Evolutionary conservation across 192 early-diverging fungal species (phyloP).

Genomic region (Gonapodya sp.): DNA sequence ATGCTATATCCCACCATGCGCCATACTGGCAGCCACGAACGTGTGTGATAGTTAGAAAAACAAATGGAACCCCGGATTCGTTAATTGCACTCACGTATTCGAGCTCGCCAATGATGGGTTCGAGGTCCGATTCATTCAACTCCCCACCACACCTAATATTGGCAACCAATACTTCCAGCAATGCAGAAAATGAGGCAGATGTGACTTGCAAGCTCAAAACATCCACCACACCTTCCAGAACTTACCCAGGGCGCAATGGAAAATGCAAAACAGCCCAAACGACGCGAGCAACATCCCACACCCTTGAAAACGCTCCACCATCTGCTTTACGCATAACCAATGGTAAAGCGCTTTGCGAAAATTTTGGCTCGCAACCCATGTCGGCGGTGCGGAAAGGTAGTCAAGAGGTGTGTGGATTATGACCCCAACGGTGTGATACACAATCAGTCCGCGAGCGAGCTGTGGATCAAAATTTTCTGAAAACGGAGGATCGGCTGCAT

Average conservation of each 20-base stretch:
- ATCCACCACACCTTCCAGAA: too few relatives aligned
- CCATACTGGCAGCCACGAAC: not conserved
- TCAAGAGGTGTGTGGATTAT: not conserved
- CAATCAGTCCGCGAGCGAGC: not conserved
- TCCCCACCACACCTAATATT: not conserved
- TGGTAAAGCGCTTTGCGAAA: not conserved
- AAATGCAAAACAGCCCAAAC: not conserved
- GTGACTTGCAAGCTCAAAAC: not conserved
- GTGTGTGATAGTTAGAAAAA: not conserved
- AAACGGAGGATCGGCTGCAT: not conserved
- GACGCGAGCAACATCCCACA: not conserved
- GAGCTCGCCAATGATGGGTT: not conserved
- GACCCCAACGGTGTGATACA: not conserved
- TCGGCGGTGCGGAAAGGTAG: not conserved
- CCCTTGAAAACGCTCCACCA: not conserved
- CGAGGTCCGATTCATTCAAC: too few relatives aligned
- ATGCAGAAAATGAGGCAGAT: not conserved
- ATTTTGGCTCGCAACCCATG: not conserved
- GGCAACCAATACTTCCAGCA: not conserved
- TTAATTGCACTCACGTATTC: not conserved
- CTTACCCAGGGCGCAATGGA: not conserved
- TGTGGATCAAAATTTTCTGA: not conserved
- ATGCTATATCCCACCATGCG: not conserved
- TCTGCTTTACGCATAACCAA: not conserved
- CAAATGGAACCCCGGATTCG: too few relatives aligned